Conservation (phyloP, 2,329 filamentous ascomycete species). For the Penicillium sp. region DNA sequence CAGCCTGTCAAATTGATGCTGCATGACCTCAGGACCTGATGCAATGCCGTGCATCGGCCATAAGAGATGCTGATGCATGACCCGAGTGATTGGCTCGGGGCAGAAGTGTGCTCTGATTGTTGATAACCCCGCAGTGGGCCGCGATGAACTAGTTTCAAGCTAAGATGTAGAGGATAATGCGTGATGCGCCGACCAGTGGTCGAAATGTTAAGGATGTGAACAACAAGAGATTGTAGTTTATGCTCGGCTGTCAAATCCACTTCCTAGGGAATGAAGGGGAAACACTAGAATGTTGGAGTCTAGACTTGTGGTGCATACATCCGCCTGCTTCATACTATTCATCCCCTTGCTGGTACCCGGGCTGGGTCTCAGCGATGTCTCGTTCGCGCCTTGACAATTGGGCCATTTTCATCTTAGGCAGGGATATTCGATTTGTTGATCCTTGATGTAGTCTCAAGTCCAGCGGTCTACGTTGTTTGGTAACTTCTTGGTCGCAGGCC, state of each 20-base stretch:
- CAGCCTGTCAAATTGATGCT: neutral
- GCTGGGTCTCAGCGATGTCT: neutral
- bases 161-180: neutral
- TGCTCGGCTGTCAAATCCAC: too few relatives aligned
- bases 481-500: neutral
- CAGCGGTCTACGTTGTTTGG: neutral
- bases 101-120: neutral
- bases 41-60: conserved; percentile 1
- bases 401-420: neutral
- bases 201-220: neutral
- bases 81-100: neutral
- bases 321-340: neutral
- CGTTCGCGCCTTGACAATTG: neutral
- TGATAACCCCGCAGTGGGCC: conserved; percentile 6
- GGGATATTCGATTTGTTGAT: neutral
- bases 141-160: neutral
- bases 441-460: neutral
- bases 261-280: neutral
- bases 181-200: neutral
- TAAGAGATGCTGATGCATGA: neutral
- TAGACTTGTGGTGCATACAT: conserved; percentile 2
- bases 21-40: conserved; percentile 1
- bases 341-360: neutral
- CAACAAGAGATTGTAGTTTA: neutral
- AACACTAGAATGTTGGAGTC: neutral